A percentile compares a stretch with the other conserved stretches of the same genome.
These are phyloP conservation scores for Schizophyllum amplum DNA, from an alignment of 1,284 basidiomycete genomes.

Conservation along the genomic window DNA sequence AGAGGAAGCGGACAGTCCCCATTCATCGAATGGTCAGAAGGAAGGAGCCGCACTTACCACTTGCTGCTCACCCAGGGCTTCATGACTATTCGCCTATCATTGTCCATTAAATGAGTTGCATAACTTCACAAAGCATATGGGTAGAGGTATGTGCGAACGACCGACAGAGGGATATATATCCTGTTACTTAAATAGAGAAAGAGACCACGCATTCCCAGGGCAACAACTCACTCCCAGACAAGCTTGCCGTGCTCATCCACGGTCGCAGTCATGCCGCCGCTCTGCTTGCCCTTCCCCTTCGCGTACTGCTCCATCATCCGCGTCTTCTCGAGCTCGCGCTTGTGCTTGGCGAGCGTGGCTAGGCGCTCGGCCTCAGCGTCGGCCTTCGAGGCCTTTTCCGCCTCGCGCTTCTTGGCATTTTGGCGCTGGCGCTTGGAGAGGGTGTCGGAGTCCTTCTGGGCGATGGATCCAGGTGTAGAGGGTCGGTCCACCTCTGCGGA, in stretches of 20 bases:
- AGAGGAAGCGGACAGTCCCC: too few relatives aligned
- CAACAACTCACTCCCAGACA: constrained; percentile 41
- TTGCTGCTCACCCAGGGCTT: too few relatives aligned
- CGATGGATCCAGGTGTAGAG: neutral
- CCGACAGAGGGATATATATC: neutral
- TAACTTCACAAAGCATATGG: neutral
- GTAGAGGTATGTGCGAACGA: neutral
- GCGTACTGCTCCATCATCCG: constrained; percentile 39
- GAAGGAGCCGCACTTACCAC: too few relatives aligned
- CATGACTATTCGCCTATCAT: too few relatives aligned
- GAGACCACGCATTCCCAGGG: neutral
- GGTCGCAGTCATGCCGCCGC: constrained; percentile 49
- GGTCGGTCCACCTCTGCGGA: constrained; percentile 1
- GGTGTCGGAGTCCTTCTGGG: constrained; percentile 28
- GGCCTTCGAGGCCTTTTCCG: constrained; percentile 46
- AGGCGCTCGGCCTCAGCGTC: constrained; percentile 46
- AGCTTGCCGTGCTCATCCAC: constrained; percentile 44
- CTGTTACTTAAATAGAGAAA: neutral
- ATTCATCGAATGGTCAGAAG: too few relatives aligned
- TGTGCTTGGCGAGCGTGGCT: constrained; percentile 47
- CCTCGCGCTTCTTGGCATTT: constrained; percentile 52
- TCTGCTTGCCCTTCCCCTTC: constrained; percentile 21
- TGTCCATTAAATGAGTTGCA: neutral
- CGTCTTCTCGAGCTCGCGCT: constrained; percentile 46
- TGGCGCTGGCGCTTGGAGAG: constrained; percentile 63